phyloP scores from a whole-genome alignment of 2,329 filamentous ascomycete genomes.

The Emydomyces testavorans region DNA sequence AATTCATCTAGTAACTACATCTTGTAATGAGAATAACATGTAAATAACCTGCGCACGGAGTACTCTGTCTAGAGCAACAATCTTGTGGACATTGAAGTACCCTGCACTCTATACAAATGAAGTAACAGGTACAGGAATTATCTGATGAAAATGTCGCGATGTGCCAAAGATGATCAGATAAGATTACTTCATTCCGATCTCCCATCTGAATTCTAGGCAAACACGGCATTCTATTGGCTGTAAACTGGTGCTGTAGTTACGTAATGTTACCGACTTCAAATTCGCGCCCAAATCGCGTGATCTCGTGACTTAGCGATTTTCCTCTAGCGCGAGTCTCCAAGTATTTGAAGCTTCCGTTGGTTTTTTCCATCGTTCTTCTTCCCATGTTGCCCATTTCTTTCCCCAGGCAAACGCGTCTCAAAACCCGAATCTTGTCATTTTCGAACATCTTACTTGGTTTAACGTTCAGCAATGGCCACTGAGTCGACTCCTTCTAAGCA shows the following conservation, averaged over 20 bases:
- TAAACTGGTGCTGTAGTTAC: neutral
- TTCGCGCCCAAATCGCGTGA: slow-evolving; percentile 13
- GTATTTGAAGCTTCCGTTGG: slow-evolving; percentile 13
- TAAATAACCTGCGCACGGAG: too few species aligned
- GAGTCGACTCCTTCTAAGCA: slow-evolving; percentile 65
- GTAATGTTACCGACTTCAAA: slow-evolving; percentile 3
- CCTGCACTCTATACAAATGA: too few species aligned
- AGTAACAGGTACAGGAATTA: too few species aligned
- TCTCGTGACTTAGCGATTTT: slow-evolving; percentile 18
- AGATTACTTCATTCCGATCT: slow-evolving; percentile 5
- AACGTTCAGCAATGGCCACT: slow-evolving; percentile 53
- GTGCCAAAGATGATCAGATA: slow-evolving; percentile 13
- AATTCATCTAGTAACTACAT: neutral
- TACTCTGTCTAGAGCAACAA: too few species aligned
- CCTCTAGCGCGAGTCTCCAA: slow-evolving; percentile 13
- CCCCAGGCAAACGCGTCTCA: slow-evolving; percentile 10
- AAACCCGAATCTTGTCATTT: neutral
- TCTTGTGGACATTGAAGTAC: too few species aligned
- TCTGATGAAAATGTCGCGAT: neutral
- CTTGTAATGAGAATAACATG: neutral
- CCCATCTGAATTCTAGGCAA: slow-evolving; percentile 6
- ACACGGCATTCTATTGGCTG: slow-evolving; percentile 1
- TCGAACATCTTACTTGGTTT: slow-evolving; percentile 19
- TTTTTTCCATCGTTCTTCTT: slow-evolving; percentile 4
- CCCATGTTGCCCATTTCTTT: slow-evolving; percentile 15